Evolutionary conservation across 2,329 filamentous ascomycete species (phyloP), one percentile per base, ranked within the genome.

Genomic region (Lecanoromycetidae sp.): DNA sequence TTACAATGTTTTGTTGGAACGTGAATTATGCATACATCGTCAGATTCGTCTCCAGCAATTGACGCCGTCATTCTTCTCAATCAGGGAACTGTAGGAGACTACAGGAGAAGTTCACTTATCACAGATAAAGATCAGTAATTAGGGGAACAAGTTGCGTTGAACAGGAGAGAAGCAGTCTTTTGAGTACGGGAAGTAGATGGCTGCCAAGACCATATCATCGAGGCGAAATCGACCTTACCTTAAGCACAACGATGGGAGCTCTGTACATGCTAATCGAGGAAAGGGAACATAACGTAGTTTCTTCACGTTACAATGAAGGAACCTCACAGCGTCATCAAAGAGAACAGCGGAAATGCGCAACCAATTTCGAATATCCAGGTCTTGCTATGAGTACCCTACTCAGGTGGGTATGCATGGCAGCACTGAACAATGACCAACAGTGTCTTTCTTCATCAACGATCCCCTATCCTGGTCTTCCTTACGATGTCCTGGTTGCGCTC

Each of bases 21-120:
- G 12, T 15, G 30, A 13, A 26, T 20, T 19, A 12, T 57, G 72
- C 72, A 55, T 76, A 30, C 74, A 23, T 74, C 66, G 33, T 63
- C 60, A 29, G 68, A 68, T 25, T 75, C 74, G 48, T 76, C 73
- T 49, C 69, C 71, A 34, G 66, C 62, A 6, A 72, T 67, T 23
- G 75, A 77, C 34, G 63, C 70, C 51, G 75, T 64, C 72, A 75
- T 75, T 26, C 17, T 20, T 5, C 19, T 5, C 19, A 8, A 13
- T 32, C 6, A 13, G 8, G 10, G 5, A n/a, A 41, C 8, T n/a
- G 22, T 13, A 5, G 17, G n/a, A n/a, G n/a, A n/a, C n/a, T n/a
- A n/a, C n/a, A n/a, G n/a, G n/a, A n/a, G n/a, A n/a, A n/a, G n/a
- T n/a, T n/a, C n/a, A n/a, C n/a, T n/a, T n/a, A n/a, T n/a, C n/a